Percentiles rank a stretch among this genome's conserved stretches.
Evolutionary conservation across 2,329 filamentous ascomycete species (phyloP).

Genomic region (Calonectria naviculata): DNA sequence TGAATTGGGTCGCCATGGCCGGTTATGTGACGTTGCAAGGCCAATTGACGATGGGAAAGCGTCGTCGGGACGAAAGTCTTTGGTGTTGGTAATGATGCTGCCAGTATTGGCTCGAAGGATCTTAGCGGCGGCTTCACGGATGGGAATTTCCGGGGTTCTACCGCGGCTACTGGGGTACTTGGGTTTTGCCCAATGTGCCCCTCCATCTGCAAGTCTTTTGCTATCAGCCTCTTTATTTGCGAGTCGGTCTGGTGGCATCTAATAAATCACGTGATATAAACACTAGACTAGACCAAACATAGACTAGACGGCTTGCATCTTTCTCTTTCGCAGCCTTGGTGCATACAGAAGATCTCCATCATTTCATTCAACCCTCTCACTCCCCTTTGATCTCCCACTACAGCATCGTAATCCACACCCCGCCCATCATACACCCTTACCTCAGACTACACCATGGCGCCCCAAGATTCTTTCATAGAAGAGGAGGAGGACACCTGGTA

Average conservation of each 20-base stretch:
- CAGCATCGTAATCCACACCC: slow-evolving; percentile 34
- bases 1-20: slow-evolving; percentile 71
- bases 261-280: slow-evolving; percentile 35
- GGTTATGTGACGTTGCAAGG: slow-evolving; percentile 46
- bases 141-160: slow-evolving; percentile 41
- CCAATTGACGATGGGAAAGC: slow-evolving; percentile 56
- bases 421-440: slow-evolving; percentile 28
- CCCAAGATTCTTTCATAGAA: slow-evolving; percentile 77
- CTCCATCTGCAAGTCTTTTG: slow-evolving; percentile 22
- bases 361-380: slow-evolving; percentile 33
- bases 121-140: slow-evolving; percentile 31
- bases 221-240: slow-evolving; percentile 15
- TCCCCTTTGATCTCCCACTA: slow-evolving; percentile 35
- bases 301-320: slow-evolving; percentile 40
- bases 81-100: slow-evolving; percentile 46
- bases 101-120: slow-evolving; percentile 41
- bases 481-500: slow-evolving; percentile 79
- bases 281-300: slow-evolving; percentile 24
- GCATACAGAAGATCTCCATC: slow-evolving; percentile 37
- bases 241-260: slow-evolving; percentile 12
- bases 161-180: slow-evolving; percentile 42
- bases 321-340: slow-evolving; percentile 44
- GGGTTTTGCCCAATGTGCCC: fast-evolving
- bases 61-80: slow-evolving; percentile 39
- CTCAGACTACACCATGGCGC: slow-evolving; percentile 64